Evolutionary conservation across 495 filamentous ascomycete species (phyloP).

Genomic region (Aspergillus ellipticus): DNA sequence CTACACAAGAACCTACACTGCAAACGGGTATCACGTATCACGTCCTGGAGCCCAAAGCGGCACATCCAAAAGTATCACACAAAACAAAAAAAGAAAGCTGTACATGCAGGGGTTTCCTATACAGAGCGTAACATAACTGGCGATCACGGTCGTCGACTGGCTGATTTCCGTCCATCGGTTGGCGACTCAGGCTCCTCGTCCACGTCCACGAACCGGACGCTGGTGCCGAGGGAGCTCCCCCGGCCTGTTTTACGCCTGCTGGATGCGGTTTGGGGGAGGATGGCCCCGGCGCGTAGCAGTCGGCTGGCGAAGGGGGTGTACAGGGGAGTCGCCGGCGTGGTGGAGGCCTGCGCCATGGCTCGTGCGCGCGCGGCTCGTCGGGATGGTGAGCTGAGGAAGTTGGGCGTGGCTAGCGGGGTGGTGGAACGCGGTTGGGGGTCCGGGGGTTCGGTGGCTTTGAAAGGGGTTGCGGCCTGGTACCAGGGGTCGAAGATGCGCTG

Average conservation of each 20-base stretch:
- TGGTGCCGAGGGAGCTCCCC: conserved; percentile 34
- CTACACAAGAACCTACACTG: conserved; percentile 8
- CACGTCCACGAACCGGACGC: conserved; percentile 42
- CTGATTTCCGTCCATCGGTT: conserved; percentile 36
- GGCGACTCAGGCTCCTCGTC: conserved; percentile 46
- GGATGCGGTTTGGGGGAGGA: conserved; percentile 23
- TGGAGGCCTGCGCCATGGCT: conserved; percentile 47
- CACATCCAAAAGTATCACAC: neutral
- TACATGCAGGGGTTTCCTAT: conserved; percentile 2
- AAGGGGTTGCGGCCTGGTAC: conserved; percentile 44
- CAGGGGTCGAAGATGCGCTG: conserved; percentile 35
- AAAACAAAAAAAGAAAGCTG: neutral
- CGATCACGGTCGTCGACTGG: conserved; percentile 31
- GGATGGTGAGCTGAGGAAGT: conserved; percentile 54
- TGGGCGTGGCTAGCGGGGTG: conserved; percentile 49
- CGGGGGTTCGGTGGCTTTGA: conserved; percentile 30
- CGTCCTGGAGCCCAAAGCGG: neutral
- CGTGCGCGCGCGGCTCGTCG: conserved; percentile 52
- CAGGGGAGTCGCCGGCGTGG: conserved; percentile 47
- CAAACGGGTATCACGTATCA: conserved; percentile 21
- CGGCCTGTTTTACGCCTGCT: conserved; percentile 30
- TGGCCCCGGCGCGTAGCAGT: conserved; percentile 34
- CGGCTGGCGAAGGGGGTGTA: conserved; percentile 47
- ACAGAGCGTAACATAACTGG: conserved; percentile 15
- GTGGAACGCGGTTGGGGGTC: conserved; percentile 31